Conservation (phyloP, 164 flowering plant genomes). For the Vitis labrusca region DNA sequence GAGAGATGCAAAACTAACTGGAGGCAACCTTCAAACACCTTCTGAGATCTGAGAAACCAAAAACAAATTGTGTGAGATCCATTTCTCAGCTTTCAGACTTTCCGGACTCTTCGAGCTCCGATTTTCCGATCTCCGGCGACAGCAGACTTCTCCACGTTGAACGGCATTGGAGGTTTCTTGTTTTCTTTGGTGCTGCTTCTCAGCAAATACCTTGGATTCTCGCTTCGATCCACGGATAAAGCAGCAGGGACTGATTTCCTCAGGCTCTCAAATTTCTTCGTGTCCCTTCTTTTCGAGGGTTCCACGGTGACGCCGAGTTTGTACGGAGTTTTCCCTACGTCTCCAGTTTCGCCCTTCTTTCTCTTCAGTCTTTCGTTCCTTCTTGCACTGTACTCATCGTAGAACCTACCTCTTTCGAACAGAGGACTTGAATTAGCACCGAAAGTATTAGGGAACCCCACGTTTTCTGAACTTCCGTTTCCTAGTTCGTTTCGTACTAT, state of each 20-base stretch:
- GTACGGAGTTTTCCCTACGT: conserved; percentile 25
- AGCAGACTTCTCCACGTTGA: conserved; percentile 19
- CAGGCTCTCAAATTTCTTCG: conserved; percentile 49
- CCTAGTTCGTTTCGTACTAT: conserved; percentile 61
- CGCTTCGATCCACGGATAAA: conserved; percentile 30
- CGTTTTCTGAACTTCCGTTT: conserved; percentile 5
- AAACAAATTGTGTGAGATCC: conserved; percentile 1
- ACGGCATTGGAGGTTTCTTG: conserved; percentile 49
- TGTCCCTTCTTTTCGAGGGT: conserved; percentile 49
- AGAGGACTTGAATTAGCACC: conserved; percentile 27
- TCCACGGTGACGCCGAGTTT: conserved; percentile 60
- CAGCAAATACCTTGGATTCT: conserved; percentile 56
- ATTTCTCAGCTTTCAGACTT: conserved; percentile 17
- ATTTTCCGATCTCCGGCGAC: conserved; percentile 26
- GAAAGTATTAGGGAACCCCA: background rate
- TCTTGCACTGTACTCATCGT: conserved; percentile 74
- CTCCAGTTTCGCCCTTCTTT: conserved; percentile 51
- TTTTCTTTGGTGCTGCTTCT: conserved; percentile 66
- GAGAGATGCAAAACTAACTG: too few relatives aligned
- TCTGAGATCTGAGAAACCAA: background rate
- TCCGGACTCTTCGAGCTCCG: conserved; percentile 20
- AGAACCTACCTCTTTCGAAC: conserved; percentile 78
- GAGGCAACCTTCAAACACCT: too few relatives aligned
- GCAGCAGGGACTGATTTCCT: conserved; percentile 55
- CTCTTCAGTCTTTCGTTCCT: conserved; percentile 85